phyloP scores from a whole-genome alignment of 1,284 basidiomycete genomes.

The Moesziomyces sp. region DNA sequence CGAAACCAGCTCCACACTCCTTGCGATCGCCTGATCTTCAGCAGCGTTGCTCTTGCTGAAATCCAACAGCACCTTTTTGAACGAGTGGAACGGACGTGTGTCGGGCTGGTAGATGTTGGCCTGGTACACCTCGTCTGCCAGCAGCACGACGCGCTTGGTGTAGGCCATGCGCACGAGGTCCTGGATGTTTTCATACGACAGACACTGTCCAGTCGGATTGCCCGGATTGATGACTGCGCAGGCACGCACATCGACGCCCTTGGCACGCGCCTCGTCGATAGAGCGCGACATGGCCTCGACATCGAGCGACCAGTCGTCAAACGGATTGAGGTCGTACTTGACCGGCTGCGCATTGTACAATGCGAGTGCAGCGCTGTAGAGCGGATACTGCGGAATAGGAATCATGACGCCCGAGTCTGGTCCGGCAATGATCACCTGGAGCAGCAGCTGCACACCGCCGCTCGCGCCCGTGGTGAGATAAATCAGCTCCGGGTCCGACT shows the following conservation, averaged over 20 bases:
- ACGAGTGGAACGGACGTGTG: conserved; percentile 61
- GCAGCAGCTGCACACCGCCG: conserved; percentile 86
- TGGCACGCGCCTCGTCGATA: conserved; percentile 76
- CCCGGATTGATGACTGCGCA: conserved; percentile 66
- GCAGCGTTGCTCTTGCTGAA: conserved; percentile 38
- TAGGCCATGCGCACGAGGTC: conserved; percentile 62
- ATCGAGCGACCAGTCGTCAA: conserved; percentile 85
- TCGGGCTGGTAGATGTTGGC: conserved; percentile 63
- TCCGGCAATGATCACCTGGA: conserved; percentile 80
- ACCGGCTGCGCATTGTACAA: conserved; percentile 83
- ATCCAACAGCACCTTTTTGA: conserved; percentile 65
- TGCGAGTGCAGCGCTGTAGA: conserved; percentile 94
- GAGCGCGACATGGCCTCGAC: conserved; percentile 77
- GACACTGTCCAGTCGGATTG: conserved; percentile 64
- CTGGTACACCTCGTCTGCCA: conserved; percentile 67
- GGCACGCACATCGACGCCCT: conserved; percentile 70
- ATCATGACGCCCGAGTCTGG: conserved; percentile 82
- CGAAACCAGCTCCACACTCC: conserved; percentile 63
- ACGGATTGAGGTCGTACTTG: conserved; percentile 89
- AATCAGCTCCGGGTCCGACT: conserved; percentile 84
- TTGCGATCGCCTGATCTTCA: conserved; percentile 50
- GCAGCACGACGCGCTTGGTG: conserved; percentile 58
- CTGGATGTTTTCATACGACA: conserved; percentile 58
- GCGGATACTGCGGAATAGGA: conserved; percentile 97
- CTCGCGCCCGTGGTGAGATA: conserved; percentile 95